phyloP scores from a whole-genome alignment of 2,329 filamentous ascomycete species.

The Colletotrichum truncatum region DNA sequence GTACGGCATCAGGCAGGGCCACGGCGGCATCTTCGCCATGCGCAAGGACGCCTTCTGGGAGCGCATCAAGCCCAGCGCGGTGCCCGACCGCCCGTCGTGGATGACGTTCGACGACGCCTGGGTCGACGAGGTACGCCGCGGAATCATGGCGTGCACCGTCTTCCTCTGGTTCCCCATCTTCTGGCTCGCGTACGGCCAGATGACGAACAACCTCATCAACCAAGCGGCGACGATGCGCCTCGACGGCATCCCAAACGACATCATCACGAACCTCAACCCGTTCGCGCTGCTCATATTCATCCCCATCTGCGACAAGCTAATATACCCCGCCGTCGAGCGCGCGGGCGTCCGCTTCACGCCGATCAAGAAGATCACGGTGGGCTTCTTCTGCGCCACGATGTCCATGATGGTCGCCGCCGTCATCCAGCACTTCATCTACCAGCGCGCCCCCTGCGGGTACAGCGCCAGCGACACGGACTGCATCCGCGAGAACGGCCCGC shows the following conservation, averaged over 20 bases:
- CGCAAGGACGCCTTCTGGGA: constrained; percentile 60
- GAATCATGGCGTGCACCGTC: constrained; percentile 62
- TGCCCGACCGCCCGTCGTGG: constrained; percentile 51
- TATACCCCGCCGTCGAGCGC: constrained; percentile 67
- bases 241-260: constrained; percentile 24
- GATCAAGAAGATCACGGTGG: constrained; percentile 67
- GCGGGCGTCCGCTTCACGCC: constrained; percentile 66
- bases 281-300: constrained; percentile 80
- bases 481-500: constrained; percentile 38
- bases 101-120: constrained; percentile 74
- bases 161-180: constrained; percentile 50
- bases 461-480: constrained; percentile 54
- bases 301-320: constrained; percentile 68
- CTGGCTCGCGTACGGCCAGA: constrained; percentile 28
- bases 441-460: constrained; percentile 58
- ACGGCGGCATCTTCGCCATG: constrained; percentile 49
- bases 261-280: constrained; percentile 28
- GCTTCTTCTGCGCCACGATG: constrained; percentile 37
- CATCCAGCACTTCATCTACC: constrained; percentile 60
- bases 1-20: constrained; percentile 12
- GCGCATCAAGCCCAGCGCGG: constrained; percentile 48
- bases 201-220: constrained; percentile 28
- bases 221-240: constrained; percentile 26
- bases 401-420: constrained; percentile 44
- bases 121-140: constrained; percentile 70